Percentiles rank a stretch among this genome's conserved stretches.
These are phyloP conservation scores for Blastobotrys capitulatus DNA, from an alignment of 1,139 yeast genomes.

Conservation along the genomic window DNA sequence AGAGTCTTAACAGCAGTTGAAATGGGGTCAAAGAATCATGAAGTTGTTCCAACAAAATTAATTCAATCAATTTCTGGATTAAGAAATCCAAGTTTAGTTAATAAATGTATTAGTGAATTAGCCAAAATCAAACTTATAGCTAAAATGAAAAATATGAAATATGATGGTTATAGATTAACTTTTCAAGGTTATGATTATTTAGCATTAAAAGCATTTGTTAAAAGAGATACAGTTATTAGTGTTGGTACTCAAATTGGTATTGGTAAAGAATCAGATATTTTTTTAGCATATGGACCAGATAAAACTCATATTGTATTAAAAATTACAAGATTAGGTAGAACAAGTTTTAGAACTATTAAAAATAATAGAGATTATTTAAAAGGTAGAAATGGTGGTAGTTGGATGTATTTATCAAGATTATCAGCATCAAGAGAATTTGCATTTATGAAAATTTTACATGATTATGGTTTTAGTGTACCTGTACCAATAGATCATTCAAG, in stretches of 20 bases:
- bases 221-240: slow-evolving; percentile 66
- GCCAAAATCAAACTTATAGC: slow-evolving; percentile 81
- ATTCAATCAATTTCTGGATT: slow-evolving; percentile 77
- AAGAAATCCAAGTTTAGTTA: slow-evolving; percentile 70
- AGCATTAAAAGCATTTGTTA: slow-evolving; percentile 74
- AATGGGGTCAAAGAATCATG: slow-evolving; percentile 87
- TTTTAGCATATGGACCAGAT: slow-evolving; percentile 63
- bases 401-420: slow-evolving; percentile 88
- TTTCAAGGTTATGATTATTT: slow-evolving; percentile 88
- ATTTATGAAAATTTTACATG: slow-evolving; percentile 70
- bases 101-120: slow-evolving; percentile 72
- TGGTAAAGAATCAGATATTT: slow-evolving; percentile 96
- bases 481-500: slow-evolving; percentile 84
- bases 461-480: slow-evolving; percentile 81
- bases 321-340: slow-evolving; percentile 88
- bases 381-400: slow-evolving; percentile 60
- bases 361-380: slow-evolving; percentile 87
- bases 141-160: slow-evolving; percentile 65
- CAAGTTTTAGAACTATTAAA: slow-evolving; percentile 87
- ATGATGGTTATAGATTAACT: slow-evolving; percentile 89
- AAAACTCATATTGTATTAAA: slow-evolving; percentile 41
- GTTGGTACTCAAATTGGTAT: slow-evolving; percentile 91
- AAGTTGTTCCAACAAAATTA: slow-evolving; percentile 84
- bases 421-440: slow-evolving; percentile 92
- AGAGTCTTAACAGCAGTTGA: slow-evolving; percentile 83